A percentile compares a stretch with the other conserved stretches of the same genome.
These are phyloP conservation scores for Elsinoe ampelina DNA, from an alignment of 2,329 filamentous ascomycete species.

Conservation along the genomic window DNA sequence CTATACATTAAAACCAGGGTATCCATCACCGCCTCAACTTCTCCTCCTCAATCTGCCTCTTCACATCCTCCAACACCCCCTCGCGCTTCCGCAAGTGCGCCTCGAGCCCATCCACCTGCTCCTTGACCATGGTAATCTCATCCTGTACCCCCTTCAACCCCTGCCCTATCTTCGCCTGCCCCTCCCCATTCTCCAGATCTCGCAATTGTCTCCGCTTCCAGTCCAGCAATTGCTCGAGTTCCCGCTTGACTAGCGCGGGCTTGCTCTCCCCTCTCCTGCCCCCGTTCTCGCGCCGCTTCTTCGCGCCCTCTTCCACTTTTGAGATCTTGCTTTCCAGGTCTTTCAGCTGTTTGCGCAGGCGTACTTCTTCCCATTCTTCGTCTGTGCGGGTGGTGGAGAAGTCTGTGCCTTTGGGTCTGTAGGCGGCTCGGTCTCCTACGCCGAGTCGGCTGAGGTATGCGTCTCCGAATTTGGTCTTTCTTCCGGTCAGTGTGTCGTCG, in stretches of 20 bases:
- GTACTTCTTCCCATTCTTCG: slow-evolving; percentile 93
- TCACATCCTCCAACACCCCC: slow-evolving; percentile 64
- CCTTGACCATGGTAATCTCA: slow-evolving; percentile 80
- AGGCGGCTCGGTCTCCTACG: slow-evolving; percentile 61
- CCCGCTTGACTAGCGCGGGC: slow-evolving; percentile 85
- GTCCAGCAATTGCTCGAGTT: slow-evolving; percentile 86
- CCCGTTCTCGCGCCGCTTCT: slow-evolving; percentile 34
- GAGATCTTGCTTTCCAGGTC: slow-evolving; percentile 84
- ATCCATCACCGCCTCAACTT: slow-evolving; percentile 16
- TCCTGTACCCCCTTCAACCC: slow-evolving; percentile 69
- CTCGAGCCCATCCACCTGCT: slow-evolving; percentile 89
- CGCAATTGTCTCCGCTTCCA: slow-evolving; percentile 78
- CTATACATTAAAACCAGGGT: neutral
- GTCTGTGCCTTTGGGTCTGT: slow-evolving; percentile 79
- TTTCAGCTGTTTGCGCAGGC: slow-evolving; percentile 81
- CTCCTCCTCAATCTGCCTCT: slow-evolving; percentile 78
- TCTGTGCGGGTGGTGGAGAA: slow-evolving; percentile 78
- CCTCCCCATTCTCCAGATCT: slow-evolving; percentile 63
- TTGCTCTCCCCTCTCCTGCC: slow-evolving; percentile 62
- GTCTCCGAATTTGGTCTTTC: slow-evolving; percentile 95
- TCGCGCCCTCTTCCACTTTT: slow-evolving; percentile 64
- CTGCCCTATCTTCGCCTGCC: slow-evolving; percentile 59
- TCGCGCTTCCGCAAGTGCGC: slow-evolving; percentile 68
- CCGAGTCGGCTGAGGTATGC: slow-evolving; percentile 89
- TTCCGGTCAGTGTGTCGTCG: slow-evolving; percentile 71